Base-by-base conservation (phyloP, 345 rosid genomes). In the Lepidium sativum region DNA sequence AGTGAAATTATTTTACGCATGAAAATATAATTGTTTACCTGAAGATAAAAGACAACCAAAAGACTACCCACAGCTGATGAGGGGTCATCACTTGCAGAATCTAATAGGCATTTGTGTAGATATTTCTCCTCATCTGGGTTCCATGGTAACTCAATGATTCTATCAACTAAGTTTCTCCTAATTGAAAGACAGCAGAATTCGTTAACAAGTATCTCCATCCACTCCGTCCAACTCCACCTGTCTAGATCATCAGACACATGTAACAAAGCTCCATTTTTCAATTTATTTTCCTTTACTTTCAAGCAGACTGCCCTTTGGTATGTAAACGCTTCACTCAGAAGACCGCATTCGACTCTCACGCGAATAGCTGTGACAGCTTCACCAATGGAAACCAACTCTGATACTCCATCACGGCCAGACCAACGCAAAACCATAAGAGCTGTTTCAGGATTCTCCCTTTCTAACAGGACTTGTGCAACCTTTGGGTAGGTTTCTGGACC, bases 61-160 rank as follows among this genome's bases (percentile, higher is more conserved):
- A 94, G 96, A 77, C 81, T 83, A 57, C 97, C 99, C 54, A 70
- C 76, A 49, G 80, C 63, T 56, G 84, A 72, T 60, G 92, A 82
- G 63, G 99, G 96, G 67, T 94, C 87, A 59, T 78, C 82, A 29
- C 54, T 65, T 44, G 91, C 91, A 72, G 75, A 83, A 76, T 94
- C 97, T 39, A 91, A 63, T 62, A 94, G 79, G 67, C 97, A 90
- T 68, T 82, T 88, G 54, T 82, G 87, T 27, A 91, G 56, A 80
- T 77, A 78, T 79, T 88, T 91, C 81, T 91, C 96, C 80, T 94
- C 99, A n/a, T 80, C 83, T 54, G 77, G 71, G 70, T 86, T 88
- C 96, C 99, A 95, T 0, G 97, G 97, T 54, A 95, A 79, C 80
- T 86, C 97, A 58, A 95, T 86, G 72, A 95, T 85, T 51, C 84